These are phyloP conservation scores for Dictyostelium purpureum DNA, from an alignment of 78 protist genomes.

Conservation along the genomic window DNA sequence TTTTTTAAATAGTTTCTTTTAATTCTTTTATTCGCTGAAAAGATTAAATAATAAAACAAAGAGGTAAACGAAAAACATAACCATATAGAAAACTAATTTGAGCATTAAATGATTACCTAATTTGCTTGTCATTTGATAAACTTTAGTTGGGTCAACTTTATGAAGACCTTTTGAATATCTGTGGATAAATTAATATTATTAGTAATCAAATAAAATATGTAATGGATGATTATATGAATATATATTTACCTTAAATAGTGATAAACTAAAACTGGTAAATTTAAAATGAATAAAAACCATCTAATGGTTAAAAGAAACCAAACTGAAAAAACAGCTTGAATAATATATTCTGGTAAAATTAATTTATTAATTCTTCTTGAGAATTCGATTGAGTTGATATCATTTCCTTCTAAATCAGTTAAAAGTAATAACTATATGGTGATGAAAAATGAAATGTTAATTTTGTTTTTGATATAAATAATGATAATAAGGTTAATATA, in stretches of 20 bases:
- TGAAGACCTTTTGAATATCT: constrained; percentile 57
- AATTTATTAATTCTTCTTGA: constrained; percentile 50
- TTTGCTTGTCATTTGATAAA: constrained; percentile 53
- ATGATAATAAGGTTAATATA: background rate
- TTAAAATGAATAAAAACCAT: constrained; percentile 31
- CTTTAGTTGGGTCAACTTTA: constrained; percentile 65
- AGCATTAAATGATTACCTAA: constrained; percentile 76
- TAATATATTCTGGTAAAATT: constrained; percentile 61
- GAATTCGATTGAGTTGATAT: constrained; percentile 68
- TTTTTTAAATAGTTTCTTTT: too few species aligned
- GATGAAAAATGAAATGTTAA: too few species aligned
- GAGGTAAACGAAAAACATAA: constrained; percentile 66
- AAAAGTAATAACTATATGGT: constrained; percentile 35
- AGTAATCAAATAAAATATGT: background rate
- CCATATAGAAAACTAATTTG: constrained; percentile 70
- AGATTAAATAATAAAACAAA: constrained; percentile 49
- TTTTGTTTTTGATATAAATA: background rate
- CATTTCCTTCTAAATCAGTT: constrained; percentile 77
- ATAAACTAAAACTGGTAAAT: constrained; percentile 53
- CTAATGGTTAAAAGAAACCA: constrained; percentile 68
- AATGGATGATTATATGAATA: too few species aligned
- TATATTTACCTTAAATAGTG: constrained; percentile 52
- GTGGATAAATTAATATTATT: background rate
- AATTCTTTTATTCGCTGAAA: constrained; percentile 35
- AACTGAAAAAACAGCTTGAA: constrained; percentile 57